Evolutionary conservation across 352 stramenopile species (phyloP).

Genomic region (Pseudoperonospora humuli): DNA sequence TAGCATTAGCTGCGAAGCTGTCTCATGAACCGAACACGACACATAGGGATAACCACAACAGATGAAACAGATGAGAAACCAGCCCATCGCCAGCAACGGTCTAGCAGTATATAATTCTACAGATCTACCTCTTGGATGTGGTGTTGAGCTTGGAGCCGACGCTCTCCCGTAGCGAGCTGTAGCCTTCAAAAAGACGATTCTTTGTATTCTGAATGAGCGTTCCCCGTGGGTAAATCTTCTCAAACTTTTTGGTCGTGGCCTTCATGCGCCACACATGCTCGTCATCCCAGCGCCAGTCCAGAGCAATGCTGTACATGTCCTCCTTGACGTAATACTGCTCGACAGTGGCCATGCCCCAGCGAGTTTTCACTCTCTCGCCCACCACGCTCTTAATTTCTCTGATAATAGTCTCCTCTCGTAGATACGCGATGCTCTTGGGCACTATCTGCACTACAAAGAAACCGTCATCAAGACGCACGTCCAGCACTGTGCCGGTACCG

Average conservation of each 20-base stretch:
- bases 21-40: constrained; percentile 4
- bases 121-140: constrained; percentile 34
- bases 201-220: constrained; percentile 78
- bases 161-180: constrained; percentile 63
- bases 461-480: constrained; percentile 58
- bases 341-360: constrained; percentile 75
- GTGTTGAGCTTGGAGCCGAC: constrained; percentile 59
- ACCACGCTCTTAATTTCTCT: constrained; percentile 81
- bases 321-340: constrained; percentile 84
- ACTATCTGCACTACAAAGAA: constrained; percentile 76
- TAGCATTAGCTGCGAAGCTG: constrained; percentile 18
- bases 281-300: constrained; percentile 85
- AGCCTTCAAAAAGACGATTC: constrained; percentile 69
- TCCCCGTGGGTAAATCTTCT: constrained; percentile 54
- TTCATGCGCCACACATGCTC: constrained; percentile 87
- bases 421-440: constrained; percentile 60
- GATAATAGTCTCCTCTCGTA: constrained; percentile 59
- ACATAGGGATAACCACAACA: constrained; percentile 12
- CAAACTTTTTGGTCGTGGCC: constrained; percentile 86
- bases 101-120: constrained; percentile 24
- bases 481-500: constrained; percentile 64
- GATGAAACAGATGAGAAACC: constrained; percentile 21
- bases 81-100: constrained; percentile 16
- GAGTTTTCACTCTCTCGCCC: constrained; percentile 75
- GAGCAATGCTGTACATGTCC: constrained; percentile 84